These are phyloP conservation scores for Sordaria brevicollis DNA, from an alignment of 495 filamentous ascomycete genomes.

Conservation along the genomic window DNA sequence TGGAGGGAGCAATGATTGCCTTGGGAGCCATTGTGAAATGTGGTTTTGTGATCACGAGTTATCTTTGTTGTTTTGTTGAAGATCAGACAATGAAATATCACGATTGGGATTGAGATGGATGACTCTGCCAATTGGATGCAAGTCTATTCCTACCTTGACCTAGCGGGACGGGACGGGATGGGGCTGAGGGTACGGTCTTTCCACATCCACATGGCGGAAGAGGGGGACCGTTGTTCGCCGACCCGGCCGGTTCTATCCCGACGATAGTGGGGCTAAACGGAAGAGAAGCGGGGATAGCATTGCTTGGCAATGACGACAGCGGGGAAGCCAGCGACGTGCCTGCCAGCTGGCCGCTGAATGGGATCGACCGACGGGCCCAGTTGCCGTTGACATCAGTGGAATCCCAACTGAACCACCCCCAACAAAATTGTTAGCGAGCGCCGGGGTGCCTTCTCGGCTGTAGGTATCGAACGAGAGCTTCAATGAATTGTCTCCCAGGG, in stretches of 20 bases:
- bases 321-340: background rate
- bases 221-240: background rate
- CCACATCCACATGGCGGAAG: background rate
- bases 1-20: conserved; percentile 93
- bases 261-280: background rate
- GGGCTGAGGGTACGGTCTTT: background rate
- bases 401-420: background rate
- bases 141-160: background rate
- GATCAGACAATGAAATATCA: background rate
- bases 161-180: background rate
- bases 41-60: background rate
- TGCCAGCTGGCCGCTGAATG: background rate
- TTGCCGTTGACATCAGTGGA: background rate
- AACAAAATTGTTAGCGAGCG: background rate
- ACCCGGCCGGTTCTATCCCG: background rate
- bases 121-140: background rate
- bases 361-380: background rate
- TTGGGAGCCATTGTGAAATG: conserved; percentile 59
- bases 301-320: background rate
- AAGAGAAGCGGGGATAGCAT: background rate
- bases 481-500: background rate
- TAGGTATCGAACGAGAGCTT: background rate
- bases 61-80: background rate
- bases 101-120: background rate
- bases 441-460: background rate